A percentile compares a stretch with the other conserved stretches of the same genome.
These are phyloP conservation scores for Vanrija sp. DNA, from an alignment of 1,284 basidiomycete genomes.

Conservation along the genomic window DNA sequence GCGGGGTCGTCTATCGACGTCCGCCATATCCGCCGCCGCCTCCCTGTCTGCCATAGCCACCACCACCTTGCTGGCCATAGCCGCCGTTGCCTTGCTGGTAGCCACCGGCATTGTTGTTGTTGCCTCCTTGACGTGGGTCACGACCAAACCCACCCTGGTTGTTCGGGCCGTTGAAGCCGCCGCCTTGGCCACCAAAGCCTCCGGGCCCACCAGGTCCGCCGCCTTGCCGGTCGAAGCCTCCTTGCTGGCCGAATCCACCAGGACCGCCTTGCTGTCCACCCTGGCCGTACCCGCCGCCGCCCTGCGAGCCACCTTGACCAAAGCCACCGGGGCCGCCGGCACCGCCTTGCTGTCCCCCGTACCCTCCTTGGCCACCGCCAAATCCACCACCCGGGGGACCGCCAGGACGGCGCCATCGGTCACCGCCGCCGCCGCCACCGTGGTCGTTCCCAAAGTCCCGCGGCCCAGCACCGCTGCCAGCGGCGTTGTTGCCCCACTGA, in stretches of 20 bases:
- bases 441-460: slow-evolving; percentile 1
- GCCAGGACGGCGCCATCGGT: slow-evolving; percentile 4
- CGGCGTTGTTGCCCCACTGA: slow-evolving; percentile 2
- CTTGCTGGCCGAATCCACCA: slow-evolving; percentile 1
- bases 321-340: background rate
- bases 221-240: background rate
- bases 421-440: slow-evolving; percentile 34
- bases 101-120: background rate
- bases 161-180: background rate
- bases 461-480: slow-evolving; percentile 1
- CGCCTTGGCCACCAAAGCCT: background rate
- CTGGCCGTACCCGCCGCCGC: background rate
- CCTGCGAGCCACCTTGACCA: background rate
- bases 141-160: too few relatives aligned
- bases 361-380: slow-evolving; percentile 21
- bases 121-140: background rate
- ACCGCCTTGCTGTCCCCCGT: slow-evolving; percentile 3
- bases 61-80: background rate
- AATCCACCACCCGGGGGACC: background rate
- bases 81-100: background rate
- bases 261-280: background rate
- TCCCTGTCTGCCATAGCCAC: background rate
- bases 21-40: slow-evolving; percentile 6
- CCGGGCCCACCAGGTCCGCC: background rate
- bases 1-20: background rate